Base-by-base conservation (phyloP, 1,284 basidiomycete species). In the Moesziomyces sp. region DNA sequence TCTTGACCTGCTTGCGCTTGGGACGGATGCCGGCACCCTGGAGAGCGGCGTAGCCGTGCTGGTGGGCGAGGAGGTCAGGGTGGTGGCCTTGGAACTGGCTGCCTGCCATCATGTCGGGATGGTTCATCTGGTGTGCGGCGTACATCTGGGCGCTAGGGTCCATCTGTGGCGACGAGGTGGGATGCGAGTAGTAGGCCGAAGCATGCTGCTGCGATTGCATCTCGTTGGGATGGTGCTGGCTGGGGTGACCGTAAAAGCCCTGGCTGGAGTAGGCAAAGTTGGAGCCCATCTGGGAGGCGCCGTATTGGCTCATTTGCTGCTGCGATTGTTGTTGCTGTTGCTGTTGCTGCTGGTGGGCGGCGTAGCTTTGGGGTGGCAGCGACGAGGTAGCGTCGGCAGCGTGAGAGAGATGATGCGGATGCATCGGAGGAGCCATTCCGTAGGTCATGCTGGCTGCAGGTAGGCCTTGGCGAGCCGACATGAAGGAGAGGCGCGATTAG, bases 1-100 rank as follows among this genome's bases (percentile, higher is more conserved):
- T 93, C 88, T 93, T 93, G 86, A 93, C 92, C 83, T 93, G 92
- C 66, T 90, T 88, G 75, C 92, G 91, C 85, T 93, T 93, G 44
- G 77, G 56, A 10, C 75, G 74, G 28, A 77, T 58, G 30, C 62
- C 70, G 10, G 53, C 64, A 18, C 52, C 64, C 34, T 67, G 68
- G 5, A 72, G 57, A 3, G 60, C 59, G 21, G 51, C 61, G 52
- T 72, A 69, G 18, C 60, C 56, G 50, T 62, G 58, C 58, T 66
- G 60, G 42, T 69, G 69, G 18, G 56, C 56, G 44, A 74, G 24
- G 9, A 66, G 46, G 18, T 69, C 72, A 1, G 56, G 45, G 16
- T 63, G 59, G 38, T 61, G 56, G 19, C 67, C 55, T n/a, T 69
- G 66, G 62, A 66, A 74, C 21, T 66, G 63, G 10, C 59, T 50